Percentiles rank a stretch among this genome's conserved stretches.
Evolutionary conservation across 768 basidiomycete genomes (phyloP).

Genomic region (Suillus sp.): DNA sequence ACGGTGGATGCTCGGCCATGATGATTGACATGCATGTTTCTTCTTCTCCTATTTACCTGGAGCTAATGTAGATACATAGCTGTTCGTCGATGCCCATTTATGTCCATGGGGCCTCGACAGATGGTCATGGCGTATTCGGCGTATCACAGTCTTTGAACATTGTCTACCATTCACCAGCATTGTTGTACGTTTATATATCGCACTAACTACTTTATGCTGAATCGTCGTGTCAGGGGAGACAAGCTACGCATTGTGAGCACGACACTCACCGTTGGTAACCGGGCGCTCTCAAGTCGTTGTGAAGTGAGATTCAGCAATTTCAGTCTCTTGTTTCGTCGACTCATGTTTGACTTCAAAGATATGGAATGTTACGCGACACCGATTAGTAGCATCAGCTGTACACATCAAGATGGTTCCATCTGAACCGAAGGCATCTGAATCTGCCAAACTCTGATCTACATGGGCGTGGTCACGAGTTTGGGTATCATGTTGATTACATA

Average conservation of each 20-base stretch:
- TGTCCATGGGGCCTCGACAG: slow-evolving; percentile 31
- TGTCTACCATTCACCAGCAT: slow-evolving; percentile 59
- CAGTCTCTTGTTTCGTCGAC: not conserved
- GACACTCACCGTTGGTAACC: slow-evolving; percentile 50
- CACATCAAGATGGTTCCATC: slow-evolving; percentile 60
- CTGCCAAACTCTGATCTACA: slow-evolving; percentile 24
- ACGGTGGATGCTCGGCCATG: slow-evolving; percentile 58
- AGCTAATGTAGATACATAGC: slow-evolving; percentile 28
- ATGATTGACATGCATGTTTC: slow-evolving; percentile 52
- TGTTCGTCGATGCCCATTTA: slow-evolving; percentile 53
- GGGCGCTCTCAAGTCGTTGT: slow-evolving; percentile 49
- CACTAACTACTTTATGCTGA: not conserved
- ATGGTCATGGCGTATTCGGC: slow-evolving; percentile 29
- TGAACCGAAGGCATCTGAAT: slow-evolving; percentile 1
- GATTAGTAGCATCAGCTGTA: slow-evolving; percentile 55
- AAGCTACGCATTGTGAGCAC: slow-evolving; percentile 53
- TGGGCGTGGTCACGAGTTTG: not conserved
- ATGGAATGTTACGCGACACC: slow-evolving; percentile 55
- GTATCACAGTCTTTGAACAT: slow-evolving; percentile 58
- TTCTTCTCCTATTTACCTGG: not conserved
- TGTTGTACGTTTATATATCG: slow-evolving; percentile 32
- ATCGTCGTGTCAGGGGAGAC: slow-evolving; percentile 34
- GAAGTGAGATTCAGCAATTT: slow-evolving; percentile 39
- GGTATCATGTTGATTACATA: not conserved
- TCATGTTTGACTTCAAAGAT: slow-evolving; percentile 38